Conservation (phyloP, 345 rosid genomes). For the Raphanus raphanistrum region DNA sequence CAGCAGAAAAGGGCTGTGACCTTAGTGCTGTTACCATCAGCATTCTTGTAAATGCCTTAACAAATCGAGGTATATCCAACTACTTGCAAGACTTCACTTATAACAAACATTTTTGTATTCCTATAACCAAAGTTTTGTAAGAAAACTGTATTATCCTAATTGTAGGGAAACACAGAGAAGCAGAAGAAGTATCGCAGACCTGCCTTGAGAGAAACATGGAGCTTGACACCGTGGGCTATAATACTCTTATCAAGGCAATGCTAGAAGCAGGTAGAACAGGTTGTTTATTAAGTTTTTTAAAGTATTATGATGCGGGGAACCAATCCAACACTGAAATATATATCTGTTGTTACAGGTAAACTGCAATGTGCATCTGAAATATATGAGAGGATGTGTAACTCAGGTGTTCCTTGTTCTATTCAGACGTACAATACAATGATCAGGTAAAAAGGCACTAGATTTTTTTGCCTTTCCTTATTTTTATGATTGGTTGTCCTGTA, state of each 20-base stretch:
- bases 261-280: slow-evolving; percentile 65
- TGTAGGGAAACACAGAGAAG: slow-evolving; percentile 70
- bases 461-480: slow-evolving; percentile 3
- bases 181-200: slow-evolving; percentile 51
- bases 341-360: slow-evolving; percentile 53
- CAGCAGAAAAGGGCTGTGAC: slow-evolving; percentile 43
- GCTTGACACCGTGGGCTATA: slow-evolving; percentile 79
- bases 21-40: slow-evolving; percentile 61
- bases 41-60: slow-evolving; percentile 67
- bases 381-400: slow-evolving; percentile 60
- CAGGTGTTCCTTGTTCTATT: slow-evolving; percentile 60
- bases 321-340: slow-evolving; percentile 20
- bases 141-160: slow-evolving; percentile 16
- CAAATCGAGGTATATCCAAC: slow-evolving; percentile 53
- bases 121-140: background rate
- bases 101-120: background rate
- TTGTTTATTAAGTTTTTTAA: background rate
- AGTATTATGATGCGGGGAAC: slow-evolving; percentile 10
- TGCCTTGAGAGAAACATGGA: slow-evolving; percentile 46
- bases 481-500: slow-evolving; percentile 6
- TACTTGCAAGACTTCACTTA: background rate
- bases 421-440: slow-evolving; percentile 78
- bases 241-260: slow-evolving; percentile 66
- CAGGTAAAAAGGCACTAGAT: slow-evolving; percentile 42
- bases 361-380: slow-evolving; percentile 57